Percentiles rank a stretch among this genome's conserved stretches.
Conservation (phyloP, 2,329 filamentous ascomycete genomes). For the Ceratocystis eucalypticola region DNA sequence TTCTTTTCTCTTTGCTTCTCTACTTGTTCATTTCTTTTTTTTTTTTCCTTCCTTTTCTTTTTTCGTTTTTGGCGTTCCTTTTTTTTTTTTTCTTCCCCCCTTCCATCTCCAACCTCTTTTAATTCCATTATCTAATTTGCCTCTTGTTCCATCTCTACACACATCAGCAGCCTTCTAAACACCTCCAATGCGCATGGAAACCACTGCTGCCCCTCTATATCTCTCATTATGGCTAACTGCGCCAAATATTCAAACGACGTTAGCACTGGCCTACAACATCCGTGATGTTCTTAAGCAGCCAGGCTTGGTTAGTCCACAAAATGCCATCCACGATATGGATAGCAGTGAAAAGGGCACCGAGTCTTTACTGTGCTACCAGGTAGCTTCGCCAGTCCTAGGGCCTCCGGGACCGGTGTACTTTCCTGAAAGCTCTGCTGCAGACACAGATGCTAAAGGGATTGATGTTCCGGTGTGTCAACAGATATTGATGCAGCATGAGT, state of each 20-base stretch:
- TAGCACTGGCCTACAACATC: background rate
- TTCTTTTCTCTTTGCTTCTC: background rate
- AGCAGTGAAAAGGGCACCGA: background rate
- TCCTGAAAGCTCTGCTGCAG: conserved; percentile 20
- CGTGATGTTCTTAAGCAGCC: background rate
- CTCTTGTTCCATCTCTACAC: background rate
- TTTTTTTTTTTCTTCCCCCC: background rate
- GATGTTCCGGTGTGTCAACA: conserved; percentile 31
- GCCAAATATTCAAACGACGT: background rate
- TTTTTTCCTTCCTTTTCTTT: background rate
- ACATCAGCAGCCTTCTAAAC: background rate
- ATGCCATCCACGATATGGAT: background rate
- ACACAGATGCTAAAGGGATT: conserved; percentile 18
- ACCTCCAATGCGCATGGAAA: background rate
- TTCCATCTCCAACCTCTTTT: background rate
- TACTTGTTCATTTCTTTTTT: background rate
- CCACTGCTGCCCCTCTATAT: background rate
- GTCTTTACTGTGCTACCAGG: conserved; percentile 47
- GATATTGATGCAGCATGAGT: conserved; percentile 56
- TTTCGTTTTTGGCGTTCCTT: background rate
- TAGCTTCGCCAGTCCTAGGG: conserved; percentile 51
- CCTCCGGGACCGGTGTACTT: conserved; percentile 28
- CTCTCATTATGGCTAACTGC: background rate
- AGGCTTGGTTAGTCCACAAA: background rate
- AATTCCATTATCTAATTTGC: background rate